A percentile compares a stretch with the other conserved stretches of the same genome.
Conservation (phyloP, 352 stramenopile species). For the Lagenidium giganteum region DNA sequence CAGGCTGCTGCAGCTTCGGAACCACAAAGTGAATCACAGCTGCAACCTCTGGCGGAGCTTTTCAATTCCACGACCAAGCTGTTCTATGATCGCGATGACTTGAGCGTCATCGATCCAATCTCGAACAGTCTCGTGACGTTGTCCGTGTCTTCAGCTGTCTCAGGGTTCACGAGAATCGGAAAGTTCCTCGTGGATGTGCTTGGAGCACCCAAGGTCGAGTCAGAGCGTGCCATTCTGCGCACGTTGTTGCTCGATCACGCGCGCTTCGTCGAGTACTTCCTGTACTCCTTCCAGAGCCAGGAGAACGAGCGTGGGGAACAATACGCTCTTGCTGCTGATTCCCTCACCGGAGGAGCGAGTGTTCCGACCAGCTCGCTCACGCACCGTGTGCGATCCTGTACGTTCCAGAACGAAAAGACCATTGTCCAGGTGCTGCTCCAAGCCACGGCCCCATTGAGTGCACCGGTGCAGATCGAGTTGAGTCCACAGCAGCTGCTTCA, state of each 20-base stretch:
- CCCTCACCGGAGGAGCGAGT: background rate
- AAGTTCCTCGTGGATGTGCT: background rate
- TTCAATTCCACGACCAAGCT: conserved; percentile 5
- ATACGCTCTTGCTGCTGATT: background rate
- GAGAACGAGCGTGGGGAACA: background rate
- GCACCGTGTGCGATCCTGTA: conserved; percentile 19
- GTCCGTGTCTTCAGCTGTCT: conserved; percentile 1
- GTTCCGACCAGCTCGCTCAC: conserved; percentile 8
- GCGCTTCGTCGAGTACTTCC: conserved; percentile 41
- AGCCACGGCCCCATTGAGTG: background rate
- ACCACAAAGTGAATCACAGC: too few species aligned
- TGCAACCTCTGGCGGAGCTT: conserved; percentile 7
- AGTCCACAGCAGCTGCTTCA: too few species aligned
- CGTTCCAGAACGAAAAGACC: conserved; percentile 15
- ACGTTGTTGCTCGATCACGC: conserved; percentile 20
- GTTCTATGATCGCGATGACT: conserved; percentile 20
- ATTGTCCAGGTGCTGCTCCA: conserved; percentile 4
- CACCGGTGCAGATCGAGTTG: conserved; percentile 25
- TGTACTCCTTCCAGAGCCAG: conserved; percentile 30
- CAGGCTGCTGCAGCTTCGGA: conserved; percentile 7
- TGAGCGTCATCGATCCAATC: conserved; percentile 18
- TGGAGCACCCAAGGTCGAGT: conserved; percentile 11
- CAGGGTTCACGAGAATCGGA: conserved; percentile 5
- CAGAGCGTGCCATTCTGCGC: too few species aligned
- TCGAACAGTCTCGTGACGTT: too few species aligned